Evolutionary conservation across 805 yeast genomes (phyloP), one percentile per base, ranked within the genome.

Genomic region (Lipomyces mesembrius): DNA sequence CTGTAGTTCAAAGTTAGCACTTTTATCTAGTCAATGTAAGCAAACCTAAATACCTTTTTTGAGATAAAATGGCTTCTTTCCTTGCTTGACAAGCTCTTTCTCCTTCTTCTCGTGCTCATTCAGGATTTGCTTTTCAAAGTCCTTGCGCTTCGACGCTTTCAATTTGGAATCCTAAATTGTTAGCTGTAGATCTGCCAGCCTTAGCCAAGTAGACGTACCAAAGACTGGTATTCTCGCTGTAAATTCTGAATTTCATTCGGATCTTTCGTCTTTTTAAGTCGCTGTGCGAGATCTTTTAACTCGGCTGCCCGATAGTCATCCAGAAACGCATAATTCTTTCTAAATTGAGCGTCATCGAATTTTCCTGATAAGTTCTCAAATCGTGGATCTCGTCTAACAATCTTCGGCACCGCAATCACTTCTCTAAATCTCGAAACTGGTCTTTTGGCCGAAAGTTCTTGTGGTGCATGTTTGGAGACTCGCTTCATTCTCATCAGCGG

Each of bases 311-410:
- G 84, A 77, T 95, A 95, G 52, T 89, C 92, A 77, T 92, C 97
- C 65, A 95, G 79, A 75, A 95, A 95, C 56, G 86, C 84, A 79
- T 95, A 95, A 74, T 94, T 88, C 74, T 87, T 85, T 67, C 98
- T 82, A 20, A 90, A 84, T 66, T 83, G 82, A 39, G 82, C 79
- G 66, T 85, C 79, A 75, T 93, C 94, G 0, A 95, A 91, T 73
- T 87, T 89, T 65, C 98, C 98, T 70, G 87, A 86, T 0, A 97
- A 92, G 2, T 94, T 84, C 77, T 95, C 97, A 76, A 95, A 95
- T 72, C 99, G 83, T 43, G 96, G 88, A 79, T 95, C 99, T 59
- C 85, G 83, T 73, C 60, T 77, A 73, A 64, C 78, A 75, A 71
- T 77, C 37, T 69, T 68, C 29, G 77, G 77, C 4, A 79, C 80